These are phyloP conservation scores for Rhodotorula babjevae DNA, from an alignment of 768 basidiomycete species.

Conservation along the genomic window DNA sequence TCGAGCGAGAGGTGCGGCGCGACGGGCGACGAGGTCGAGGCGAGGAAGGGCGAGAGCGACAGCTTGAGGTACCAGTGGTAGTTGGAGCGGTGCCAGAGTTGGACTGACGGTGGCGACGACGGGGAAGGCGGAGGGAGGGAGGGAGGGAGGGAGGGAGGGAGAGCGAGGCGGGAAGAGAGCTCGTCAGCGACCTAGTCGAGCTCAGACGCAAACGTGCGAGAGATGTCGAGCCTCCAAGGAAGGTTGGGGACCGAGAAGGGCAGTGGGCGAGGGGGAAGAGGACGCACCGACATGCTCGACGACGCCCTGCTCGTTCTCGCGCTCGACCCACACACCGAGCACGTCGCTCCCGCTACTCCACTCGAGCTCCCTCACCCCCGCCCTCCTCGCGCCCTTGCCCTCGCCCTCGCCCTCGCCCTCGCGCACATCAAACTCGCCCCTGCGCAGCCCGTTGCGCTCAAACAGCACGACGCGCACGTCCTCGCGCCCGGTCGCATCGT, in stretches of 20 bases:
- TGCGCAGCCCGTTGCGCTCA: constrained; percentile 86
- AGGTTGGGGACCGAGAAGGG: too few relatives aligned
- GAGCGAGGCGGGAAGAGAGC: too few relatives aligned
- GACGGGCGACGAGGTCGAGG: neutral
- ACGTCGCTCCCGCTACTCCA: constrained; percentile 90
- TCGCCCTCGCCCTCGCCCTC: constrained; percentile 41
- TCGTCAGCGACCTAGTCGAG: too few relatives aligned
- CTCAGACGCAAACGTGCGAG: too few relatives aligned
- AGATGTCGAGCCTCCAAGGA: too few relatives aligned
- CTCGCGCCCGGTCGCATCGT: constrained; percentile 56
- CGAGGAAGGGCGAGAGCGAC: constrained; percentile 57
- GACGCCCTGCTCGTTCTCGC: constrained; percentile 45
- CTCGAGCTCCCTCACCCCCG: constrained; percentile 61
- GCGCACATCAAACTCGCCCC: constrained; percentile 75
- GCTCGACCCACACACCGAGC: constrained; percentile 76
- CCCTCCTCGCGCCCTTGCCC: constrained; percentile 50
- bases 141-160: neutral
- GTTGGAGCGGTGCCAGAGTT: constrained; percentile 90
- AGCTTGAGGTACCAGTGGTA: constrained; percentile 99
- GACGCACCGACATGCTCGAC: constrained; percentile 62
- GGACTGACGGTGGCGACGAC: constrained; percentile 55
- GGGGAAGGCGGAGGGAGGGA: too few relatives aligned
- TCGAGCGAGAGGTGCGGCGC: neutral
- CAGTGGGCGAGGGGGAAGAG: neutral
- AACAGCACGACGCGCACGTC: constrained; percentile 87